These are phyloP conservation scores for Zoysia japonica DNA, from an alignment of 176 grass and related monocot species.

Conservation along the genomic window DNA sequence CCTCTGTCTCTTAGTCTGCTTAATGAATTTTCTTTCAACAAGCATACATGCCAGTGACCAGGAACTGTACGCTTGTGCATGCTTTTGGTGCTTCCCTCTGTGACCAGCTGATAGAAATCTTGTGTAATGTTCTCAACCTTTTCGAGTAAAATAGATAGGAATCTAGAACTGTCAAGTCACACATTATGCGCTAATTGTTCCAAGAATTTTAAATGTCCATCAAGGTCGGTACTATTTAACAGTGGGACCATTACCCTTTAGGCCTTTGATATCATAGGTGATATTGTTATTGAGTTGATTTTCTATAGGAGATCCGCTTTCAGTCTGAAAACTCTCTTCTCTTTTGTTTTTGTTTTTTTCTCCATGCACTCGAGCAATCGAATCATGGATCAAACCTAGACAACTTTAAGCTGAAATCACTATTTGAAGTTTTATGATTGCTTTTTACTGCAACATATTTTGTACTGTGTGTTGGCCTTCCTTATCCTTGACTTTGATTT, in stretches of 20 bases:
- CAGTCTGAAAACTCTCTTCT: not conserved
- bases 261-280: not conserved
- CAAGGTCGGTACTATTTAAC: not conserved
- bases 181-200: not conserved
- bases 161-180: not conserved
- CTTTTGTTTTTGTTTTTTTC: not conserved
- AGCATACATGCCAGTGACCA: not conserved
- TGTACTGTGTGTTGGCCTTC: not conserved
- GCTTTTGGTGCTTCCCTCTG: slow-evolving; percentile 27
- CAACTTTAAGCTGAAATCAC: not conserved
- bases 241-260: not conserved
- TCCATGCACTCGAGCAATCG: not conserved
- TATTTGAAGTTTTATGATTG: not conserved
- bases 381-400: not conserved
- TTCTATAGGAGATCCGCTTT: not conserved
- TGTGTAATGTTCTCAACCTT: not conserved
- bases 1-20: slow-evolving; percentile 3
- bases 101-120: slow-evolving; percentile 13
- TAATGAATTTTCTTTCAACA: slow-evolving; percentile 9
- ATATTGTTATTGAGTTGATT: not conserved
- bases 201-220: not conserved
- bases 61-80: slow-evolving; percentile 24
- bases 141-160: not conserved
- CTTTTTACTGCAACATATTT: not conserved
- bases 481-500: not conserved